These are phyloP conservation scores for Aureobasidium mangrovei DNA, from an alignment of 2,329 filamentous ascomycete genomes.

Conservation along the genomic window DNA sequence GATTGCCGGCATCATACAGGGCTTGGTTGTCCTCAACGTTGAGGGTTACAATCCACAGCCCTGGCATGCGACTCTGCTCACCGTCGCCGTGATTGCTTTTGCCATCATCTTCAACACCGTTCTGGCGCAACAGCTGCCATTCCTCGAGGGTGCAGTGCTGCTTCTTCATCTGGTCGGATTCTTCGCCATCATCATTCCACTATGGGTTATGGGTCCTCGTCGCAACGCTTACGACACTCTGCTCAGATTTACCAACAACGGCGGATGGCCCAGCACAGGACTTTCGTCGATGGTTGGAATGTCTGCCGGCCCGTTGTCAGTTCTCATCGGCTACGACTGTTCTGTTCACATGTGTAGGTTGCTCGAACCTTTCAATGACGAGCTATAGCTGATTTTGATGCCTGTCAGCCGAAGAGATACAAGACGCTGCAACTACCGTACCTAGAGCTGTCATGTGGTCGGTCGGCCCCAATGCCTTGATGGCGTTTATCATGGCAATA, in stretches of 20 bases:
- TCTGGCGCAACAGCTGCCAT: slow-evolving; percentile 22
- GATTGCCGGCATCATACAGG: slow-evolving; percentile 38
- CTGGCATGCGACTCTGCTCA: slow-evolving; percentile 39
- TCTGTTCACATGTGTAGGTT: slow-evolving; percentile 21
- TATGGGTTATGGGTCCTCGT: slow-evolving; percentile 22
- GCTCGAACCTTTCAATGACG: background rate
- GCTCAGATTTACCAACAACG: background rate
- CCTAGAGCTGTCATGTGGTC: slow-evolving; percentile 21
- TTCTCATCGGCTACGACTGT: slow-evolving; percentile 21
- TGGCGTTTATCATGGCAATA: slow-evolving; percentile 23
- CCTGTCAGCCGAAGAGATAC: slow-evolving; percentile 22
- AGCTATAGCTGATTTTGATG: background rate
- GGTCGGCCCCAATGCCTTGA: slow-evolving; percentile 19
- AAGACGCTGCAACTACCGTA: slow-evolving; percentile 20
- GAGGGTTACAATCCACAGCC: slow-evolving; percentile 31
- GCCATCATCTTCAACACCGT: slow-evolving; percentile 23
- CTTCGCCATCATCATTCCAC: slow-evolving; percentile 24
- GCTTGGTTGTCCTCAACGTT: slow-evolving; percentile 37
- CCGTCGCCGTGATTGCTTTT: slow-evolving; percentile 20
- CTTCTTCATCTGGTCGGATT: slow-evolving; percentile 27
- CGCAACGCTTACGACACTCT: background rate
- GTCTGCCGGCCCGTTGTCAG: background rate
- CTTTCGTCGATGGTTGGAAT: slow-evolving; percentile 15
- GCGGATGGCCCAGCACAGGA: slow-evolving; percentile 14
- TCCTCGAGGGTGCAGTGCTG: slow-evolving; percentile 25